Evolutionary conservation across 371 early-diverging fungal species (phyloP).

Genomic region (Mortierella sp.): DNA sequence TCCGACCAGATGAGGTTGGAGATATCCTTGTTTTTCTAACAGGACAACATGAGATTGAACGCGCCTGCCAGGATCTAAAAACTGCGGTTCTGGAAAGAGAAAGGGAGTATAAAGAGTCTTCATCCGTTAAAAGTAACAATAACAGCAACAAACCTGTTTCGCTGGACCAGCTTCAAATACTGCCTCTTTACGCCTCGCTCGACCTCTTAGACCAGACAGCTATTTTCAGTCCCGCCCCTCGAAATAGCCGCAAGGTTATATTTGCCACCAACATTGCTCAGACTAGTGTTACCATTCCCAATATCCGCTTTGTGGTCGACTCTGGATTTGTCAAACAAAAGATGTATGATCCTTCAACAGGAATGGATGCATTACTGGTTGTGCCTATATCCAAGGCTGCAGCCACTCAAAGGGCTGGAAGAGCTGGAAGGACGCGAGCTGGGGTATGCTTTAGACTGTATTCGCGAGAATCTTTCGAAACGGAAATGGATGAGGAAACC

Average conservation of each 20-base stretch:
- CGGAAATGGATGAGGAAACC: conserved; percentile 89
- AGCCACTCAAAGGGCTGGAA: conserved; percentile 97
- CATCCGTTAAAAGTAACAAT: conserved; percentile 55
- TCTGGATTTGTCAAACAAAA: conserved; percentile 94
- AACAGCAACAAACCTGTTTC: background rate
- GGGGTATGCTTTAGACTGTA: conserved; percentile 98
- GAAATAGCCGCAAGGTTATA: conserved; percentile 91
- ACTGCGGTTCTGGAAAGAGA: conserved; percentile 53
- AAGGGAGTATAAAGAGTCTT: conserved; percentile 64
- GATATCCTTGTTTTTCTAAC: conserved; percentile 93
- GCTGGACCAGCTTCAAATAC: conserved; percentile 69
- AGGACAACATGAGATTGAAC: conserved; percentile 92
- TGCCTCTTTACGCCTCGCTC: conserved; percentile 94
- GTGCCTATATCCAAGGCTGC: conserved; percentile 92
- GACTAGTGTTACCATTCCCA: conserved; percentile 96
- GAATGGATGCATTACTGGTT: conserved; percentile 88
- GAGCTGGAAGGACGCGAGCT: conserved; percentile 90
- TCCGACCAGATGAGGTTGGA: conserved; percentile 62
- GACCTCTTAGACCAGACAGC: conserved; percentile 91
- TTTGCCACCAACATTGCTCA: conserved; percentile 99
- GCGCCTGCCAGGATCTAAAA: conserved; percentile 61
- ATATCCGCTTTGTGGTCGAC: conserved; percentile 94
- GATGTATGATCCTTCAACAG: conserved; percentile 80
- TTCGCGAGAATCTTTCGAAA: conserved; percentile 87
- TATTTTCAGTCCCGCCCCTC: conserved; percentile 92